Evolutionary conservation across 768 basidiomycete species (phyloP).

Genomic region (Chalciporus pseudorubinellus): DNA sequence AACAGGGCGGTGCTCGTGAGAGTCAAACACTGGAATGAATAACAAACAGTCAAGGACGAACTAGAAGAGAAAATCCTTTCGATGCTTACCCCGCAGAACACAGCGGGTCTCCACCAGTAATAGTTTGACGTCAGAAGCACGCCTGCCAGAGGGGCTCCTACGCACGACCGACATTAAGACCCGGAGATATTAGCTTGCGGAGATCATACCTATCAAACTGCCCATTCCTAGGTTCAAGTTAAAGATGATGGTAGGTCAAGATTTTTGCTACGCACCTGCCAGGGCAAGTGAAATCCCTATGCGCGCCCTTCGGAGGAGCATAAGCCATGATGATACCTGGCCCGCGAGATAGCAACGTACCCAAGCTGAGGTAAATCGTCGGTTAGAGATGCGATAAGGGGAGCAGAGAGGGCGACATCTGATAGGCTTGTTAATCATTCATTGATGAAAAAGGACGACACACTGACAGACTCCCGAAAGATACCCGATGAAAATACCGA

Average conservation of each 20-base stretch:
- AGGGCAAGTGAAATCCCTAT: slow-evolving; percentile 51
- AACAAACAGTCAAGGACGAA: slow-evolving; percentile 1
- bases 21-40: slow-evolving; percentile 12
- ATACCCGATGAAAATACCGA: slow-evolving; percentile 46
- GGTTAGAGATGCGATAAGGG: slow-evolving; percentile 44
- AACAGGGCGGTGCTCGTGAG: slow-evolving; percentile 18
- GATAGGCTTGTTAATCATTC: neutral
- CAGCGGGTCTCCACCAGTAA: slow-evolving; percentile 54
- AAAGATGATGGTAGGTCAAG: neutral
- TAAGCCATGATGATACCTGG: neutral
- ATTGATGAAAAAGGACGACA: neutral
- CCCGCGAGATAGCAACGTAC: slow-evolving; percentile 8
- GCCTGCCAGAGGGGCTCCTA: slow-evolving; percentile 56
- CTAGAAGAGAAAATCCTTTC: neutral
- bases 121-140: slow-evolving; percentile 50
- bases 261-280: slow-evolving; percentile 33
- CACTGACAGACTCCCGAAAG: slow-evolving; percentile 45
- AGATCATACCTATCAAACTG: slow-evolving; percentile 20
- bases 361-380: slow-evolving; percentile 50
- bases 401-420: slow-evolving; percentile 42
- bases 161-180: slow-evolving; percentile 20
- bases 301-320: slow-evolving; percentile 25
- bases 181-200: neutral
- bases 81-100: slow-evolving; percentile 45
- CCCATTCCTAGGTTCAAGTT: slow-evolving; percentile 20